Percentiles rank a stretch among this genome's conserved stretches.
Evolutionary conservation across 2,329 filamentous ascomycete species (phyloP).

Genomic region (Exophiala alcalophila): DNA sequence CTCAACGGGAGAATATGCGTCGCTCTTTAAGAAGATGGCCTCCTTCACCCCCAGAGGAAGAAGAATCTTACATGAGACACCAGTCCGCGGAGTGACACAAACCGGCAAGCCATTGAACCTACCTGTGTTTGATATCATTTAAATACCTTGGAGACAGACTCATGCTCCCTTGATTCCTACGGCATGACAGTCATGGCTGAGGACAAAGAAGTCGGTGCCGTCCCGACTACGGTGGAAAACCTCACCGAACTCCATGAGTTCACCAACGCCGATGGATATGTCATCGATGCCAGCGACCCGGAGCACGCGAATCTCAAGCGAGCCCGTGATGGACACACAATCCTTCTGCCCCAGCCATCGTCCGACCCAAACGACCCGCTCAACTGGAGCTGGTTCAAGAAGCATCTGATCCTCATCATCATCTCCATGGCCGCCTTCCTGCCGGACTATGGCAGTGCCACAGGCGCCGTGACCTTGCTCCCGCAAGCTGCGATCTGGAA

Average conservation of each 20-base stretch:
- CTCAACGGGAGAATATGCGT: too few relatives aligned
- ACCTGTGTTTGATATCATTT: too few relatives aligned
- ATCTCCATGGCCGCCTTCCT: conserved; percentile 41
- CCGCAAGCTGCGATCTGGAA: conserved; percentile 41
- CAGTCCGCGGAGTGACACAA: too few relatives aligned
- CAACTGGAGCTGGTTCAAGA: conserved; percentile 38
- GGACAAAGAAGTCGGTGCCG: conserved; percentile 22
- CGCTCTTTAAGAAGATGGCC: too few relatives aligned
- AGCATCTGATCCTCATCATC: conserved; percentile 39
- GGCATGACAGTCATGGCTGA: conserved; percentile 12
- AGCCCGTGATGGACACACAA: conserved; percentile 41
- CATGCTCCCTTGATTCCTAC: background rate
- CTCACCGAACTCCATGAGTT: conserved; percentile 26
- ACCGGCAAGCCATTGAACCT: too few relatives aligned
- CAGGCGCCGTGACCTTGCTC: conserved; percentile 41
- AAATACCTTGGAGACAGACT: background rate
- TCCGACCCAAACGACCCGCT: conserved; percentile 41
- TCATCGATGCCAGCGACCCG: conserved; percentile 34
- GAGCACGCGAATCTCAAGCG: conserved; percentile 34
- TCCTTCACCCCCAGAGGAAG: too few relatives aligned
- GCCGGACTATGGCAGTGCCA: conserved; percentile 44
- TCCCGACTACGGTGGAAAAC: conserved; percentile 13
- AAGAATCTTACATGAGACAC: too few relatives aligned
- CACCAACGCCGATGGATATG: conserved; percentile 35
- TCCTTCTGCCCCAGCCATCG: conserved; percentile 41